Evolutionary conservation across 2,329 filamentous ascomycete species (phyloP).

Genomic region (Penicillium sumatraense): DNA sequence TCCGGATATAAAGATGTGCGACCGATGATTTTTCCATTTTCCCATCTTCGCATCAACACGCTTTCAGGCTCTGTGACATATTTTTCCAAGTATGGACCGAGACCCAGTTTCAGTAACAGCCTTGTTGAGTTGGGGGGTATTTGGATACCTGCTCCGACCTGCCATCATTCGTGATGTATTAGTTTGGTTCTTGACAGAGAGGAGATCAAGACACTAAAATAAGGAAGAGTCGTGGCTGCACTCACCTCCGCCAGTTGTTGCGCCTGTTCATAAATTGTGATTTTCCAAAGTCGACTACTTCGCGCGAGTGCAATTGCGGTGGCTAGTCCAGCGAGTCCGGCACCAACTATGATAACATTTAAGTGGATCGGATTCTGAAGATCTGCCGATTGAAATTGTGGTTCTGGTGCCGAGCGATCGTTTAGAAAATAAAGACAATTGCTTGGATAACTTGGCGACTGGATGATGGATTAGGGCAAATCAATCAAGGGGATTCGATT

Average conservation of each 20-base stretch:
- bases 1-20: conserved; percentile 38
- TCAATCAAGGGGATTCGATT: background rate
- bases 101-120: conserved; percentile 38
- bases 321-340: conserved; percentile 35
- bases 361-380: conserved; percentile 1
- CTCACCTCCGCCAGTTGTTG: conserved; percentile 44
- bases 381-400: background rate
- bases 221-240: background rate
- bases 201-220: too few relatives aligned
- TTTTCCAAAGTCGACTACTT: conserved; percentile 28
- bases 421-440: conserved; percentile 8
- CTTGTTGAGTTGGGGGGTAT: conserved; percentile 43
- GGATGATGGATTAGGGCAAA: background rate
- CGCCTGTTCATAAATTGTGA: conserved; percentile 37
- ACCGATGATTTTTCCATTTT: conserved; percentile 37
- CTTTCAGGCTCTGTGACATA: conserved; percentile 34
- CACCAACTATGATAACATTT: conserved; percentile 36
- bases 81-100: conserved; percentile 31
- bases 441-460: conserved; percentile 10
- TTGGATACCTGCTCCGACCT: conserved; percentile 49
- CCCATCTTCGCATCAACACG: conserved; percentile 43
- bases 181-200: too few relatives aligned
- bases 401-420: background rate
- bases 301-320: conserved; percentile 34
- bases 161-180: background rate